Evolutionary conservation across 495 filamentous ascomycete species (phyloP).

Genomic region (Lepraria neglecta): DNA sequence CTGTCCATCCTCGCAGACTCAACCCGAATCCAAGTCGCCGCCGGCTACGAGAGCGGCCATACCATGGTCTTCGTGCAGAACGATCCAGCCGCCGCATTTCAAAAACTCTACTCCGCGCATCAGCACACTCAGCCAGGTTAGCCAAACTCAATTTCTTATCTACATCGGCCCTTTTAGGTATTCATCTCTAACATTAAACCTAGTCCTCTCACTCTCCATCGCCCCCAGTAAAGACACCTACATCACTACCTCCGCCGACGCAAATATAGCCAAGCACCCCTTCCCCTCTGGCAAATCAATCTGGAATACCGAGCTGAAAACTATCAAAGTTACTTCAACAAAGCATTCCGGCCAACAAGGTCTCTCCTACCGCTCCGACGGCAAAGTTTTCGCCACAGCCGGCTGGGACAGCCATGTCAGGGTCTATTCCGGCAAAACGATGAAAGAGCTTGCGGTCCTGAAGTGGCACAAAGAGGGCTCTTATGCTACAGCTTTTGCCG

Average conservation of each 20-base stretch:
- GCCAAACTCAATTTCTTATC: background rate
- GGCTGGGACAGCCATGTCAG: conserved; percentile 83
- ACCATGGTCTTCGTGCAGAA: conserved; percentile 50
- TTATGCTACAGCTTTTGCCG: conserved; percentile 77
- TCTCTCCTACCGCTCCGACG: conserved; percentile 70
- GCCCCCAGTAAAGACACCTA: conserved; percentile 54
- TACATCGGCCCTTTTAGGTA: conserved; percentile 59
- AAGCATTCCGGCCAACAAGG: conserved; percentile 87
- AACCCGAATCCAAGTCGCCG: conserved; percentile 47
- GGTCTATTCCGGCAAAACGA: conserved; percentile 71
- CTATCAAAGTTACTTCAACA: conserved; percentile 60
- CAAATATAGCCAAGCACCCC: conserved; percentile 57
- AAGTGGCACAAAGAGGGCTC: conserved; percentile 93
- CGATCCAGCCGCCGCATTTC: conserved; percentile 44
- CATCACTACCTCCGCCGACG: conserved; percentile 80
- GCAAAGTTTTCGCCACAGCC: conserved; percentile 78
- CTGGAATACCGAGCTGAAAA: conserved; percentile 33
- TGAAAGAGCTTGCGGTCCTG: conserved; percentile 86
- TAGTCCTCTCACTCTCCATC: conserved; percentile 68
- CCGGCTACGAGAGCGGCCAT: conserved; percentile 85
- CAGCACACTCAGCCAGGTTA: conserved; percentile 65
- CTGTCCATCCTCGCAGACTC: conserved; percentile 45
- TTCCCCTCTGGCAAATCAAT: conserved; percentile 34
- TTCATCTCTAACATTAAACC: conserved; percentile 51
- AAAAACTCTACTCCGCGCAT: conserved; percentile 56